Conservation (phyloP, 768 basidiomycete genomes). For the Cystofilobasidium bisporidii region DNA sequence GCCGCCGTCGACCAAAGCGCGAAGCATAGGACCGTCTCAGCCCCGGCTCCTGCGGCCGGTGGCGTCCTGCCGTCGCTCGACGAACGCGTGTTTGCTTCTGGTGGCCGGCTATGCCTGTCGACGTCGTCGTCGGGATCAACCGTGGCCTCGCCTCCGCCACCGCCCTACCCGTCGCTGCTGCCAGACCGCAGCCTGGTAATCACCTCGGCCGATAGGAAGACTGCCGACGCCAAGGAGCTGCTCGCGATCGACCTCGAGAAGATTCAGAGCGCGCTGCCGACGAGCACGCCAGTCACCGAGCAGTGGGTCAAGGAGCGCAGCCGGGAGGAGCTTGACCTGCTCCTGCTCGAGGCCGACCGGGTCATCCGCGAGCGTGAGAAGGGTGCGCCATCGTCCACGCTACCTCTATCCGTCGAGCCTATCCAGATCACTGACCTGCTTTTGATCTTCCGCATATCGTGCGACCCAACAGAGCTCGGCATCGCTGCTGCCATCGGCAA, state of each 20-base stretch:
- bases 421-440: too few relatives aligned
- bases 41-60: background rate
- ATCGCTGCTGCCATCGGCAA: constrained; percentile 60
- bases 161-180: background rate
- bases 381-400: constrained; percentile 49
- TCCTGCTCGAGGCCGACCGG: constrained; percentile 62
- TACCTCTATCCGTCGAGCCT: too few relatives aligned
- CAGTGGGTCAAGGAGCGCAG: constrained; percentile 47
- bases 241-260: background rate
- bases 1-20: too few relatives aligned
- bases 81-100: background rate
- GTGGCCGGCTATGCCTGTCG: background rate
- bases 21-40: background rate
- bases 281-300: background rate
- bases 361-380: constrained; percentile 67
- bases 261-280: background rate
- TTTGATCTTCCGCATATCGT: too few relatives aligned
- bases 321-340: constrained; percentile 60
- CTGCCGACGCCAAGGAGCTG: background rate
- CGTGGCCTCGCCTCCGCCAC: background rate
- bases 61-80: background rate
- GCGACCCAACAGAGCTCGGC: constrained; percentile 54
- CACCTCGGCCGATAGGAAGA: background rate
- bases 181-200: background rate
- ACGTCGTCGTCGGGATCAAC: background rate